Conservation (phyloP, 1,284 basidiomycete genomes). For the Malassezia equina region DNA sequence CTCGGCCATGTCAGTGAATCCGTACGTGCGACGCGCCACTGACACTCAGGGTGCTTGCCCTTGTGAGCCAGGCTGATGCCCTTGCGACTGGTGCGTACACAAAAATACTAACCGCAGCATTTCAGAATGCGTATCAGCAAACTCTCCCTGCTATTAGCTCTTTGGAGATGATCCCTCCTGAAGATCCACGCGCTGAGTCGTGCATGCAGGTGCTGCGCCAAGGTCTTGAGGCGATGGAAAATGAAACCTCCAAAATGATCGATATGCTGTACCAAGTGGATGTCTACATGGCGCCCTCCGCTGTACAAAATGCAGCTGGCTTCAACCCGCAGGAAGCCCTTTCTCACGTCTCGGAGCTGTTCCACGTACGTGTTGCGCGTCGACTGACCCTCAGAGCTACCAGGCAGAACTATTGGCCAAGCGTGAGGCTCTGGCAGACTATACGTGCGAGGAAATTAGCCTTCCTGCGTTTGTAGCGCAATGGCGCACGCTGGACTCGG, state of each 20-base stretch:
- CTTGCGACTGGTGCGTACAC: conserved; percentile 9
- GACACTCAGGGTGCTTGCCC: conserved; percentile 9
- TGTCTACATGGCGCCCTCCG: conserved; percentile 17
- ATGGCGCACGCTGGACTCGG: conserved; percentile 29
- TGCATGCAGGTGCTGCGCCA: conserved; percentile 11
- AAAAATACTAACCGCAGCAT: conserved; percentile 1
- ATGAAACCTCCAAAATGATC: conserved; percentile 16
- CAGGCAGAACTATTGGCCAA: conserved; percentile 34
- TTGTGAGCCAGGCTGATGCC: conserved; percentile 13
- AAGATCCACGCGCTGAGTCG: conserved; percentile 6
- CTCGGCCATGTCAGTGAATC: conserved; percentile 11
- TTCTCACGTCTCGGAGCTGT: conserved; percentile 27
- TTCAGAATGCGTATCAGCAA: conserved; percentile 3
- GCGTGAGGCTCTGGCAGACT: conserved; percentile 35
- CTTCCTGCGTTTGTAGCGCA: conserved; percentile 19
- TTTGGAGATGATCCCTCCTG: conserved; percentile 1
- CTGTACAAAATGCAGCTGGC: conserved; percentile 1
- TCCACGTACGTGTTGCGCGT: conserved; percentile 28
- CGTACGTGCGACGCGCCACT: conserved; percentile 7
- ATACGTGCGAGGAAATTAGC: conserved; percentile 39
- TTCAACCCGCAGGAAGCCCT: conserved; percentile 35
- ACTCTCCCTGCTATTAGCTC: conserved; percentile 10
- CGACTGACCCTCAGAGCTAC: conserved; percentile 24
- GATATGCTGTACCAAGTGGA: conserved; percentile 31
- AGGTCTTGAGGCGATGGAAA: conserved; percentile 16